These are phyloP conservation scores for Cornus kousa DNA, from an alignment of 148 eudicot species.

Conservation along the genomic window DNA sequence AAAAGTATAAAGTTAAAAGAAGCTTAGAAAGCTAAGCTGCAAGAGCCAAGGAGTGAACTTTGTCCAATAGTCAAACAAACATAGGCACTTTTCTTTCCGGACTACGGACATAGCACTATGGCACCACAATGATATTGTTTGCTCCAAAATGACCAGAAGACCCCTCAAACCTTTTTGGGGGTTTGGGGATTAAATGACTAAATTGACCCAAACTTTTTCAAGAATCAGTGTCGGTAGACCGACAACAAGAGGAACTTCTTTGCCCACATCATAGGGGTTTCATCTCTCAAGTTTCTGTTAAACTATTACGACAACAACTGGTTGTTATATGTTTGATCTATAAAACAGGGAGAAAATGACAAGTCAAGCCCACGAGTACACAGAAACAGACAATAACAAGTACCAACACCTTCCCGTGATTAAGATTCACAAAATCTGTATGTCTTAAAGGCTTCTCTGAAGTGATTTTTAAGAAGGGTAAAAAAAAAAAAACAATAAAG, in stretches of 20 bases:
- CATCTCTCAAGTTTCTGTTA: background rate
- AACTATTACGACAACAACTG: conserved; percentile 5
- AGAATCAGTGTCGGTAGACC: conserved; percentile 32
- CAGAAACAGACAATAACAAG: conserved; percentile 9
- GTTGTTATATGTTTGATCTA: conserved; percentile 7
- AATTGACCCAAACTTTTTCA: conserved; percentile 5
- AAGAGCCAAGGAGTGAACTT: background rate
- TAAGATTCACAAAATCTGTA: conserved; percentile 5
- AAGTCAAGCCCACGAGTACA: conserved; percentile 13
- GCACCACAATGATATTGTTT: background rate
- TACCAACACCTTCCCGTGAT: conserved; percentile 17
- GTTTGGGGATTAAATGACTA: conserved; percentile 16
- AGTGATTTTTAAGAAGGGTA: background rate
- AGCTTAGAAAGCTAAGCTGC: background rate
- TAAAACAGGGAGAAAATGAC: conserved; percentile 22
- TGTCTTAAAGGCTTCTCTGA: background rate
- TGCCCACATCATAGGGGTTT: conserved; percentile 5
- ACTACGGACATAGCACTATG: background rate
- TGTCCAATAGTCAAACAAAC: background rate
- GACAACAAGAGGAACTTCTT: conserved; percentile 9
- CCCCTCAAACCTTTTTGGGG: background rate
- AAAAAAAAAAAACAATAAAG: too few species aligned
- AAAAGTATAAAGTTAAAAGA: background rate
- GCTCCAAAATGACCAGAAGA: background rate
- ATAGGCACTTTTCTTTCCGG: background rate